These are phyloP conservation scores for Thinopyrum obtusiflorum DNA, from an alignment of 202 grass and related monocot species.

Conservation along the genomic window DNA sequence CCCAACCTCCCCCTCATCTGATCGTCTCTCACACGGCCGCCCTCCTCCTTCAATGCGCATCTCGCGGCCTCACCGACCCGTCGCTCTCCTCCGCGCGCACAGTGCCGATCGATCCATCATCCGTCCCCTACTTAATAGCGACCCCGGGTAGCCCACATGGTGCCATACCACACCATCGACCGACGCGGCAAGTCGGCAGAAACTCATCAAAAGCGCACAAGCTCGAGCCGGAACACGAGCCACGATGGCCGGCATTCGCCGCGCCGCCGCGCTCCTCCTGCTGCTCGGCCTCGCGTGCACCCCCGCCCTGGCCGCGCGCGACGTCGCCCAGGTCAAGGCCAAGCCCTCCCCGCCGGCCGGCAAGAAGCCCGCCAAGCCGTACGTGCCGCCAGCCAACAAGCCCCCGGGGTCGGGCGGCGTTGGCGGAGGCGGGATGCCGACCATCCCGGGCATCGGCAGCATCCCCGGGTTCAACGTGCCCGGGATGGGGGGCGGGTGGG, in stretches of 20 bases:
- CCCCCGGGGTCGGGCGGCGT: slow-evolving; percentile 13
- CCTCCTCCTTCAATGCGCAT: neutral
- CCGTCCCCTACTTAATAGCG: neutral
- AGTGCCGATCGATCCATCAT: neutral
- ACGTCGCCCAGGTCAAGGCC: neutral
- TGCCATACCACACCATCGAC: neutral
- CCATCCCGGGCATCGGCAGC: slow-evolving; percentile 47
- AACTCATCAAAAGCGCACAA: neutral
- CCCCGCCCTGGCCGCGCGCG: slow-evolving; percentile 23
- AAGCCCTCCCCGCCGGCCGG: neutral
- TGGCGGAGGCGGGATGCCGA: slow-evolving; percentile 1
- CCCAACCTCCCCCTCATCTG: slow-evolving; percentile 15
- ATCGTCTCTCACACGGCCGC: neutral
- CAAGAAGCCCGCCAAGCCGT: neutral
- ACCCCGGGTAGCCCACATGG: neutral
- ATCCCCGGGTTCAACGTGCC: slow-evolving; percentile 48
- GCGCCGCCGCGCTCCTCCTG: slow-evolving; percentile 6
- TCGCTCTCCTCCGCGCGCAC: neutral
- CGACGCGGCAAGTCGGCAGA: neutral
- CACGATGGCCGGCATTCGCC: neutral
- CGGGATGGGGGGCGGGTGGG: slow-evolving; percentile 64
- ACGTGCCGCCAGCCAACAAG: neutral
- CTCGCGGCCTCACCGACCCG: neutral
- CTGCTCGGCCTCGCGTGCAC: neutral
- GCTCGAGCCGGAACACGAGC: neutral